Percentiles rank a stretch among this genome's conserved stretches.
Conservation (phyloP, 805 yeast genomes). For the Isabelozyma gotoi region DNA sequence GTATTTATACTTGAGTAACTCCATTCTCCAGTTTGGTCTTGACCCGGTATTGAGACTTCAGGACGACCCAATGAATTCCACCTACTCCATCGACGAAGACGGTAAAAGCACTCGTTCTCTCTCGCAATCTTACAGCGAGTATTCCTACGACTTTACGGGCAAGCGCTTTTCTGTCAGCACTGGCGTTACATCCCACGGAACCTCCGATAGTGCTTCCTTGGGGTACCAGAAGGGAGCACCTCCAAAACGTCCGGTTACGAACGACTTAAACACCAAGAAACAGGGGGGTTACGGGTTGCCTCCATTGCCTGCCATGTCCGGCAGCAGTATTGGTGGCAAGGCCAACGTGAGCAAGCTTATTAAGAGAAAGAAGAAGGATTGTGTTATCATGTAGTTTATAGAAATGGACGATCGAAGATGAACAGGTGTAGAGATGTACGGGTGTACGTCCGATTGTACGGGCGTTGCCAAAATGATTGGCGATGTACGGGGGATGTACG, state of each 20-base stretch:
- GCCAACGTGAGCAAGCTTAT: conserved; percentile 4
- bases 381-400: conserved; percentile 24
- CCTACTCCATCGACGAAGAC: background rate
- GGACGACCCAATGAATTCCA: conserved; percentile 3
- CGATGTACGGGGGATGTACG: no score
- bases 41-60: conserved; percentile 42
- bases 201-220: background rate
- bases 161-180: background rate
- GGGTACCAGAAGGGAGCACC: background rate
- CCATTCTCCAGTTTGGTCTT: conserved; percentile 59
- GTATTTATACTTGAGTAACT: conserved; percentile 66
- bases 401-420: no score
- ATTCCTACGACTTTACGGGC: background rate
- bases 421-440: no score
- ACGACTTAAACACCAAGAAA: background rate
- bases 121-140: no score
- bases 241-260: background rate
- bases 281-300: background rate
- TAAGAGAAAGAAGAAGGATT: conserved; percentile 27
- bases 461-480: no score
- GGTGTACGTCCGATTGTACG: no score
- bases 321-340: background rate
- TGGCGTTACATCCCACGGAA: background rate
- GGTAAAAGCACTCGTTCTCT: background rate
- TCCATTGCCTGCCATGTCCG: background rate